phyloP scores from a whole-genome alignment of 2,329 filamentous ascomycete species.

The Coniochaeta prunicola region DNA sequence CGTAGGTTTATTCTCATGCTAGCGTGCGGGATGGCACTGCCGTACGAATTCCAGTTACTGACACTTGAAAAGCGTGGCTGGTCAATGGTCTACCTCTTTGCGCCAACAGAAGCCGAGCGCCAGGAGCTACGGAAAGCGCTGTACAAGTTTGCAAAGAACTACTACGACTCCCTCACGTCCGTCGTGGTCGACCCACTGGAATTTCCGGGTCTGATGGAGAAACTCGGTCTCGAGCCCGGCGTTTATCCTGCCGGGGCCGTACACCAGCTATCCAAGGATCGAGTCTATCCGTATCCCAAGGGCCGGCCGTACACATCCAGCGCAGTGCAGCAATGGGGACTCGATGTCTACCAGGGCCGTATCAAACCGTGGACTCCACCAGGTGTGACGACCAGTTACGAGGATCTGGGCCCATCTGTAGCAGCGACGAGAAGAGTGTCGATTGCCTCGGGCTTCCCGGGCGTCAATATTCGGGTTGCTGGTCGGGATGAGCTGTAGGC shows the following conservation, averaged over 20 bases:
- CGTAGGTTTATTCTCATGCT: constrained; percentile 15
- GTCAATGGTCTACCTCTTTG: constrained; percentile 31
- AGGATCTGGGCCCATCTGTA: constrained; percentile 14
- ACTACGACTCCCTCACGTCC: constrained; percentile 26
- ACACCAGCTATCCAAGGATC: constrained; percentile 25
- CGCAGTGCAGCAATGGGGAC: constrained; percentile 24
- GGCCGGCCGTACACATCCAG: constrained; percentile 17
- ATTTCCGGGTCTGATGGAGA: constrained; percentile 24
- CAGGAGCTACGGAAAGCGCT: constrained; percentile 20
- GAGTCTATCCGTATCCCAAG: constrained; percentile 27
- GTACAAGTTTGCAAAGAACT: constrained; percentile 20
- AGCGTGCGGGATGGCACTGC: not conserved
- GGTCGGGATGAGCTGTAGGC: not conserved
- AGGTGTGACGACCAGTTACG: constrained; percentile 15
- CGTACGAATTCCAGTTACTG: not conserved
- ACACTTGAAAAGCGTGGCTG: constrained; percentile 18
- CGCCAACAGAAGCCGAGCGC: constrained; percentile 19
- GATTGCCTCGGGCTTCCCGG: constrained; percentile 4
- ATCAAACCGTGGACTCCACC: constrained; percentile 26
- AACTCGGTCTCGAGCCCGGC: constrained; percentile 21
- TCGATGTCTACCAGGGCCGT: constrained; percentile 28
- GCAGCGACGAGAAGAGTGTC: constrained; percentile 4
- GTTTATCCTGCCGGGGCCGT: constrained; percentile 24
- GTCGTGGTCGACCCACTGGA: constrained; percentile 26
- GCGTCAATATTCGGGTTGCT: constrained; percentile 2